Evolutionary conservation across 495 filamentous ascomycete species (phyloP).

Genomic region (Bryoglossum gracile): DNA sequence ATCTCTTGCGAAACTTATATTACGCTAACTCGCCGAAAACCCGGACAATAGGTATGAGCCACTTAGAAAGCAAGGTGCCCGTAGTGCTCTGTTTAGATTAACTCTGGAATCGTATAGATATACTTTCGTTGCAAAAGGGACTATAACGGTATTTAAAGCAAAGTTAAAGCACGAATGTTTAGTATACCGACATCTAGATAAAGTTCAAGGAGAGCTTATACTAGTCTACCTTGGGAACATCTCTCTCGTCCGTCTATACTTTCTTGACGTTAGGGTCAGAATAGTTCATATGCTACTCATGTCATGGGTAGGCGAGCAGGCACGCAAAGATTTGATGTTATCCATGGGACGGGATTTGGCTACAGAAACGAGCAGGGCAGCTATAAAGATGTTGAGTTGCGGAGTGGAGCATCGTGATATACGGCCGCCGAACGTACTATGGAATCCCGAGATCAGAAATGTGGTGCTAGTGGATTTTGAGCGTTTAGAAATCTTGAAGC

Average conservation of each 20-base stretch:
- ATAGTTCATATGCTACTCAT: conserved; percentile 42
- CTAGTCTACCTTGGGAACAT: conserved; percentile 39
- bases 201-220: conserved; percentile 32
- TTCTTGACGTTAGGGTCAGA: conserved; percentile 29
- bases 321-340: conserved; percentile 15
- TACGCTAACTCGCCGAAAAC: conserved; percentile 11
- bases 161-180: conserved; percentile 35
- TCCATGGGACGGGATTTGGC: conserved; percentile 14
- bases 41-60: conserved; percentile 14
- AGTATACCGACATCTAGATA: conserved; percentile 32
- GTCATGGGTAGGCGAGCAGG: conserved; percentile 34
- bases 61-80: conserved; percentile 18
- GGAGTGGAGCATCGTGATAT: conserved; percentile 22
- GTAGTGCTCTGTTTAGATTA: conserved; percentile 22
- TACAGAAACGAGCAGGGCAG: conserved; percentile 11
- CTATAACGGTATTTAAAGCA: conserved; percentile 26
- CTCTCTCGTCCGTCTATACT: conserved; percentile 26
- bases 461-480: conserved; percentile 23
- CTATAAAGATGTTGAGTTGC: conserved; percentile 5
- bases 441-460: conserved; percentile 18
- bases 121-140: conserved; percentile 43
- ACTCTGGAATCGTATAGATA: conserved; percentile 35
- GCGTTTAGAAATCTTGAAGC: conserved; percentile 20
- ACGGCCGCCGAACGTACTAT: conserved; percentile 25
- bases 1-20: conserved; percentile 11